Evolutionary conservation across 371 early-diverging fungal species (phyloP), one percentile per base, ranked within the genome.

Genomic region (Mucor ambiguus): DNA sequence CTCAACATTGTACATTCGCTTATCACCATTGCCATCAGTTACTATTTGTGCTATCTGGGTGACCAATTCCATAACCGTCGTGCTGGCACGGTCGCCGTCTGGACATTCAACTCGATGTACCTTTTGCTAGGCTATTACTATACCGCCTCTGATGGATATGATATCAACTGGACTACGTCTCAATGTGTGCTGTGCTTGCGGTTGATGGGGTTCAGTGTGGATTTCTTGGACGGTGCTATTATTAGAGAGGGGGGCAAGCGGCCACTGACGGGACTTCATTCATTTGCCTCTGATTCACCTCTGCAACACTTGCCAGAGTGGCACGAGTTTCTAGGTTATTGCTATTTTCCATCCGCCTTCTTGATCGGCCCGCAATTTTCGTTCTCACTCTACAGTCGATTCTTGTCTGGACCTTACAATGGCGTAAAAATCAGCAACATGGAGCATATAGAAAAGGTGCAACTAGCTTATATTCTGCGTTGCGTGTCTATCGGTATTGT

Each of bases 291-390:
- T 10, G 75, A 80, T 38, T 71, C 75, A 3, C 73, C 80, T 9
- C 26, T 80, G 43, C 43, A 43, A 2, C 58, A 69, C 24, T 57
- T 89, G 58, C 91, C 91, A 2, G 57, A 75, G 0, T 76, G 88
- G 48, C 33, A 71, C 16, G 80, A 87, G 57, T 80, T 84, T 0
- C 54, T 89, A 22, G 89, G 76, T 11, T 91, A 87, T 61, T 80
- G 81, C 48, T 86, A 82, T 66, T 89, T 86, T 70, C 87, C 83
- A n/a, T 80, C 84, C 43, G 81, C 87, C 4, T 89, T 90, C 73
- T 64, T 91, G 55, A 83, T 88, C 30, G 91, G 91, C 16, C 90
- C 91, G 18, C 90, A 90, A 72, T 89, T 90, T 71, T 87, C 89
- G 32, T 91, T 87, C 69, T 79, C 80, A n/a, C 77, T 86, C 20